Evolutionary conservation across 2,329 filamentous ascomycete species (phyloP).

Genomic region (Neoascochyta sp.): DNA sequence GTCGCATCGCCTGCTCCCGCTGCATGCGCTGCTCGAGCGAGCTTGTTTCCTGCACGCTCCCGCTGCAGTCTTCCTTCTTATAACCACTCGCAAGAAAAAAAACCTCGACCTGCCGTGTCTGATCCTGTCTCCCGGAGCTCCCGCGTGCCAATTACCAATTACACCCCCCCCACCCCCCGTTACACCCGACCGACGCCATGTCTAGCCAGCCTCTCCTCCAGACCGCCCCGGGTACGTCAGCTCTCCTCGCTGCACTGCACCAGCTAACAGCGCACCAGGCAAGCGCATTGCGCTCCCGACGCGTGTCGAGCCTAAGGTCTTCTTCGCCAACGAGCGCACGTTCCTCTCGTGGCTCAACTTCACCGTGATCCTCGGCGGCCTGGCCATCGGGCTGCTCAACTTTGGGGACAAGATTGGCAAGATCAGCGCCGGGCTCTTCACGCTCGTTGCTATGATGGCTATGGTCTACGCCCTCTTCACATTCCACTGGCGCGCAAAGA

Average conservation of each 20-base stretch:
- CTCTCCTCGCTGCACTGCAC: slow-evolving; percentile 1
- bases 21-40: too few species aligned
- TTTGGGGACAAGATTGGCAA: slow-evolving; percentile 93
- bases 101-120: too few species aligned
- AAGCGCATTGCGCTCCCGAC: slow-evolving; percentile 98
- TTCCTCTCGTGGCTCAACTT: slow-evolving; percentile 99
- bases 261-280: slow-evolving; percentile 53
- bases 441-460: slow-evolving; percentile 85
- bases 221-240: slow-evolving; percentile 73
- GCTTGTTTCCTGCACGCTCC: too few species aligned
- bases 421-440: slow-evolving; percentile 92
- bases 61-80: too few species aligned
- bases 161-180: too few species aligned
- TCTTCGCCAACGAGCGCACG: slow-evolving; percentile 99
- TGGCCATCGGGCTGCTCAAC: slow-evolving; percentile 95
- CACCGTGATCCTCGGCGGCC: slow-evolving; percentile 93
- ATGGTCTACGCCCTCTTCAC: slow-evolving; percentile 95
- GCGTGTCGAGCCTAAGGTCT: slow-evolving; percentile 98
- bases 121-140: too few species aligned
- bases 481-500: slow-evolving; percentile 95
- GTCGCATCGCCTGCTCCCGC: too few species aligned
- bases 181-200: slow-evolving; percentile 60
- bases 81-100: too few species aligned
- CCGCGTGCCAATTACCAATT: too few species aligned
- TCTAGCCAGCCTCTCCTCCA: slow-evolving; percentile 95